Conservation (phyloP, 345 rosid species). For the Dipteronia dyeriana region DNA sequence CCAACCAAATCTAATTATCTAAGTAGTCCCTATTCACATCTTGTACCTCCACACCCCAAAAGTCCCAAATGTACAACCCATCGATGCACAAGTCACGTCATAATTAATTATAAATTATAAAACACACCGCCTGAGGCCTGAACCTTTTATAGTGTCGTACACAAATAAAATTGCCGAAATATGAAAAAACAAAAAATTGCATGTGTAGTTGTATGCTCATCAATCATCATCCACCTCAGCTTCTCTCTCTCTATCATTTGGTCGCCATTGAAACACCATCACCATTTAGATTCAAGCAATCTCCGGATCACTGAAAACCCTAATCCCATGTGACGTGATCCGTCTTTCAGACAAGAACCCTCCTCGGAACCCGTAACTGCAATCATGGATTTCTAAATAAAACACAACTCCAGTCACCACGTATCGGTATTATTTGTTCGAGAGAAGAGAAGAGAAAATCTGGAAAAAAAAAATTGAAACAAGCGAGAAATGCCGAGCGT, state of each 20-base stretch:
- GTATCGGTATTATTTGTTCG: not conserved
- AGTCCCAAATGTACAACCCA: not conserved
- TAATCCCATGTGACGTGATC: conserved; percentile 26
- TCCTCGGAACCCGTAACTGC: not conserved
- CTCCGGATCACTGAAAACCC: conserved; percentile 35
- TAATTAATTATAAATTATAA: not conserved
- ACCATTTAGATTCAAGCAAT: conserved; percentile 33
- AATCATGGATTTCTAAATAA: not conserved
- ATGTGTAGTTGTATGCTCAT: not conserved
- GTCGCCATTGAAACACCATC: conserved; percentile 25
- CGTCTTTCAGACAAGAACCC: not conserved
- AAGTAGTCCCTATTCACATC: too few species aligned
- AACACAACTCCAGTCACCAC: too few species aligned
- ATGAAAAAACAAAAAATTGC: not conserved
- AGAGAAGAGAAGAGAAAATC: not conserved
- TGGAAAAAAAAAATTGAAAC: not conserved
- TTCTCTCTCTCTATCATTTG: conserved; percentile 24
- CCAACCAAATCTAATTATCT: too few species aligned
- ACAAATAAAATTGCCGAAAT: not conserved
- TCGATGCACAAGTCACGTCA: not conserved
- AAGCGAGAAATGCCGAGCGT: conserved; percentile 75
- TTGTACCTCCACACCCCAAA: not conserved
- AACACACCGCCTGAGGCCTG: not conserved
- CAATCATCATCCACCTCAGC: conserved; percentile 28
- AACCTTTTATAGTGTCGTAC: too few species aligned